Percentiles rank a stretch among this genome's conserved stretches.
Evolutionary conservation across 1,284 basidiomycete genomes (phyloP).

Genomic region (Ustilago lituana): DNA sequence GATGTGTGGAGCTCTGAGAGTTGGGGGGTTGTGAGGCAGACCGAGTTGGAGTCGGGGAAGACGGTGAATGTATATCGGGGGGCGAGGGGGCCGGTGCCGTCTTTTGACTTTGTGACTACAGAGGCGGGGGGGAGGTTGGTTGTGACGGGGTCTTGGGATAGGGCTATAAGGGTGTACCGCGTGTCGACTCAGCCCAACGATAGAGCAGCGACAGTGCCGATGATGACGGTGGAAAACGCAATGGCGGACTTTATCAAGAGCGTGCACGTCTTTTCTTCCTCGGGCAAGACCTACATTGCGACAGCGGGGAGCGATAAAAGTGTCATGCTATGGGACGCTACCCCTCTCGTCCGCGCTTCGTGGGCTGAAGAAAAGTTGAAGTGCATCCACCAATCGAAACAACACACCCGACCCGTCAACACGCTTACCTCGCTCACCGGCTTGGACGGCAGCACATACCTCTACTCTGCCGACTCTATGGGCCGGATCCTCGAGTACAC

Average conservation of each 20-base stretch:
- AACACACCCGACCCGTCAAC: conserved; percentile 47
- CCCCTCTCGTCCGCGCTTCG: background rate
- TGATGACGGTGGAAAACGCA: conserved; percentile 13
- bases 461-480: conserved; percentile 51
- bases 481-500: conserved; percentile 36
- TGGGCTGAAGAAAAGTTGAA: background rate
- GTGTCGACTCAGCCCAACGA: background rate
- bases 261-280: conserved; percentile 18
- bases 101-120: conserved; percentile 4
- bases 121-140: conserved; percentile 9
- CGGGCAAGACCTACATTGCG: conserved; percentile 13
- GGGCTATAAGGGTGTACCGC: conserved; percentile 23
- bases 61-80: conserved; percentile 28
- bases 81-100: conserved; percentile 30
- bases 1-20: conserved; percentile 30
- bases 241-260: conserved; percentile 50
- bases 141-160: conserved; percentile 46
- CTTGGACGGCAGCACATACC: conserved; percentile 1
- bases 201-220: background rate
- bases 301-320: conserved; percentile 43
- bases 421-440: conserved; percentile 8
- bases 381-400: conserved; percentile 15
- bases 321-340: conserved; percentile 29
- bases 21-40: conserved; percentile 26
- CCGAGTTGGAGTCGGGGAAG: conserved; percentile 23